A percentile compares a stretch with the other conserved stretches of the same genome.
phyloP scores from a whole-genome alignment of 129 eudicot species.

The Centaurea solstitialis region DNA sequence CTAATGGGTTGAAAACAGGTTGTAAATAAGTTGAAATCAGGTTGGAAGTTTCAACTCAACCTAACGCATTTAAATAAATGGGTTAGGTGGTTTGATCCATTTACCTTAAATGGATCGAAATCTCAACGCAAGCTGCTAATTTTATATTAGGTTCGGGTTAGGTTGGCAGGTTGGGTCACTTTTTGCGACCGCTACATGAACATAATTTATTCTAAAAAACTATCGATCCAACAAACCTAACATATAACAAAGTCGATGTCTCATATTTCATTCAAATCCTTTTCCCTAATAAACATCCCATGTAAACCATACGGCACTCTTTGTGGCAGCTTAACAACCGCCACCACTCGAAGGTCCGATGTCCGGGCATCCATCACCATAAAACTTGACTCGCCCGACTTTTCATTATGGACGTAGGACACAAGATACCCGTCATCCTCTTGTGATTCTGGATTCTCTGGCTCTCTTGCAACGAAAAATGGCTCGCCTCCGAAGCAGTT shows the following conservation, averaged over 20 bases:
- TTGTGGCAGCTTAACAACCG: slow-evolving; percentile 48
- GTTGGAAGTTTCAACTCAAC: too few relatives aligned
- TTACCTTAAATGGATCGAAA: too few relatives aligned
- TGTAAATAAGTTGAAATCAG: too few relatives aligned
- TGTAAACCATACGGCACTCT: slow-evolving; percentile 1
- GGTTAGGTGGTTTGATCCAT: too few relatives aligned
- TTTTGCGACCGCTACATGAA: too few relatives aligned
- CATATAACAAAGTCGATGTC: not conserved
- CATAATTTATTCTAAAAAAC: too few relatives aligned
- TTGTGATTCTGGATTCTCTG: slow-evolving; percentile 22
- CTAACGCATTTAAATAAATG: too few relatives aligned
- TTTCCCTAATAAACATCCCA: slow-evolving; percentile 35
- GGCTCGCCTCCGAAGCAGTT: slow-evolving; percentile 64
- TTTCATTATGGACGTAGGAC: slow-evolving; percentile 49
- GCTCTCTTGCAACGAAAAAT: slow-evolving; percentile 42
- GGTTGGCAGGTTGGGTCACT: too few relatives aligned
- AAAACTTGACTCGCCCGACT: slow-evolving; percentile 42
- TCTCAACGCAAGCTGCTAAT: too few relatives aligned
- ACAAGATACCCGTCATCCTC: slow-evolving; percentile 61
- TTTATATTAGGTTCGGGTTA: too few relatives aligned
- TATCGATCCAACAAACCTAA: not conserved
- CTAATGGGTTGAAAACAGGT: too few relatives aligned
- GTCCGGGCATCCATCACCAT: slow-evolving; percentile 63
- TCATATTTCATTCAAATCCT: slow-evolving; percentile 24
- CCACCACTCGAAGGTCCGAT: slow-evolving; percentile 43